phyloP scores from a whole-genome alignment of 805 yeast species.

The Candida anglica region DNA sequence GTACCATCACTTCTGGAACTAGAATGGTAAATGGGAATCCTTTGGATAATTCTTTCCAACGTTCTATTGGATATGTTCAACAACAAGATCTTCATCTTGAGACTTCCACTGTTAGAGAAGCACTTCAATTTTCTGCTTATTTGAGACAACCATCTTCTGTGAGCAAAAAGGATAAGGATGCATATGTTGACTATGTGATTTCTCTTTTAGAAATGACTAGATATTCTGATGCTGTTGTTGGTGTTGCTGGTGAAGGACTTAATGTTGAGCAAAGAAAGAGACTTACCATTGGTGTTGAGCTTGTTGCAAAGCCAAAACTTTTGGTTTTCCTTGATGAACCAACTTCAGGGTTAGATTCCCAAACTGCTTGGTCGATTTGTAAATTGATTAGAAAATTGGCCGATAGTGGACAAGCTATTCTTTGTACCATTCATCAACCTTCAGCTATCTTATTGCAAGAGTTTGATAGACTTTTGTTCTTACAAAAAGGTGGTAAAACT shows the following conservation, averaged over 20 bases:
- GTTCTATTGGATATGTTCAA: conserved; percentile 31
- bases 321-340: conserved; percentile 32
- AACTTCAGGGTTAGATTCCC: conserved; percentile 35
- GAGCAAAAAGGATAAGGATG: conserved; percentile 18
- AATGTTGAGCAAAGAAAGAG: conserved; percentile 32
- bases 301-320: conserved; percentile 25
- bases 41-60: conserved; percentile 23
- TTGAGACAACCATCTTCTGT: conserved; percentile 20
- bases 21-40: conserved; percentile 33
- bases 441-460: conserved; percentile 70
- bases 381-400: conserved; percentile 29
- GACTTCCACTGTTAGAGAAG: conserved; percentile 27
- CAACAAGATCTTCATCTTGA: conserved; percentile 31
- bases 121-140: conserved; percentile 21
- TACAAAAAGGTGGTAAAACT: conserved; percentile 68
- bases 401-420: conserved; percentile 30
- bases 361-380: conserved; percentile 34
- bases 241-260: conserved; percentile 31
- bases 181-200: conserved; percentile 21
- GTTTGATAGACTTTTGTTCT: conserved; percentile 67
- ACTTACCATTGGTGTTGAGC: conserved; percentile 28
- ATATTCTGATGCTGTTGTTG: conserved; percentile 29
- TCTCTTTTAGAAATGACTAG: conserved; percentile 19
- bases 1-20: conserved; percentile 20
- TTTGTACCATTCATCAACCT: conserved; percentile 75